These are phyloP conservation scores for Cyberlindnera misumaiensis DNA, from an alignment of 805 yeast genomes.

Conservation along the genomic window DNA sequence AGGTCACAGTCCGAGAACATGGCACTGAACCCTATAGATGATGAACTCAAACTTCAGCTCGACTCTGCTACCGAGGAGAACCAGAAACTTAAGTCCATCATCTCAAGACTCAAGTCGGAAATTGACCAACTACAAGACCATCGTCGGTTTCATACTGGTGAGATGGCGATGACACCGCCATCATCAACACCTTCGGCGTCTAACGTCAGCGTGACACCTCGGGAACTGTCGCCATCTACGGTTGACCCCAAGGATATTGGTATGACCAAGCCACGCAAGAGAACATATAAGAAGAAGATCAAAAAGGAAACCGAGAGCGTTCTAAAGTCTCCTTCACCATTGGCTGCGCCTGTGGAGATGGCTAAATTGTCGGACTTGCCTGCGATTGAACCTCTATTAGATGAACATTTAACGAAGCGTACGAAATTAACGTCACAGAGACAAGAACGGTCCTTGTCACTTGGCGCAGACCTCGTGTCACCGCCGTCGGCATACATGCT, in stretches of 20 bases:
- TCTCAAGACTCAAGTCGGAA: conserved; percentile 33
- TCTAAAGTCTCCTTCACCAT: conserved; percentile 20
- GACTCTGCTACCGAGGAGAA: conserved; percentile 37
- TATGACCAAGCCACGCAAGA: conserved; percentile 14
- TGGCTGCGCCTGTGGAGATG: conserved; percentile 5
- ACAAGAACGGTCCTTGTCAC: conserved; percentile 16
- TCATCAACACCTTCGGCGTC: conserved; percentile 1
- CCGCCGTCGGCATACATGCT: conserved; percentile 5
- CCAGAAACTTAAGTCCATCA: conserved; percentile 35
- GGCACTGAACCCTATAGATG: conserved; percentile 6
- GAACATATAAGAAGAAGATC: conserved; percentile 16
- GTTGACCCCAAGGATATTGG: conserved; percentile 20
- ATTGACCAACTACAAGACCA: conserved; percentile 23
- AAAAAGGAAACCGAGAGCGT: conserved; percentile 13
- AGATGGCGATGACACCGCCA: background rate
- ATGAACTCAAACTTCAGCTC: conserved; percentile 28
- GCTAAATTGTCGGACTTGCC: conserved; percentile 9
- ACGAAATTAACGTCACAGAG: background rate
- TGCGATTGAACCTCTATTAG: conserved; percentile 8
- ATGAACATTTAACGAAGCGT: conserved; percentile 10
- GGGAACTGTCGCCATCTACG: conserved; percentile 18
- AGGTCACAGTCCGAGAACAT: conserved; percentile 7
- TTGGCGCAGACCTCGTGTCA: conserved; percentile 9
- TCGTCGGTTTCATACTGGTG: background rate
- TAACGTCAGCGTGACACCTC: conserved; percentile 1